Evolutionary conservation across 306 rosid genomes (phyloP).

Genomic region (Begonia fuchsioides): DNA sequence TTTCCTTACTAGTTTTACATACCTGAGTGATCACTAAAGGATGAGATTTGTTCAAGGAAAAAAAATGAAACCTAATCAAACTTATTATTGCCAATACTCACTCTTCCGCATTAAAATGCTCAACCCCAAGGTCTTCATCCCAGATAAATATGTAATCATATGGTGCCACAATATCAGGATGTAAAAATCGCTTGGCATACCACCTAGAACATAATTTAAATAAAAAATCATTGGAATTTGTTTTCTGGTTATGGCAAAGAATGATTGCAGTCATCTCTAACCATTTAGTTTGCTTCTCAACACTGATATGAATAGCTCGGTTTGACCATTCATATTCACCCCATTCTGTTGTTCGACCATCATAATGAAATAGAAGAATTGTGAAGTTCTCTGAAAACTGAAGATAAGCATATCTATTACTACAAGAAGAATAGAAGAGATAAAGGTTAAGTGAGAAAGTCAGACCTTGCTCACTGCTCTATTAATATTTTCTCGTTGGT

Average conservation of each 20-base stretch:
- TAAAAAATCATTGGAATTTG: conserved; percentile 1
- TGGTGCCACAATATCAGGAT: conserved; percentile 95
- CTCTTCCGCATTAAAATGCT: conserved; percentile 90
- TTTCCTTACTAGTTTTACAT: conserved; percentile 64
- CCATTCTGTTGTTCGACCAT: conserved; percentile 93
- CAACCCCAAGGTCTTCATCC: conserved; percentile 98
- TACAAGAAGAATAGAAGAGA: conserved; percentile 4
- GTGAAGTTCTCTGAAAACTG: conserved; percentile 93
- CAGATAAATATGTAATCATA: conserved; percentile 93
- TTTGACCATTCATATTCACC: conserved; percentile 92
- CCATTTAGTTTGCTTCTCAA: conserved; percentile 88
- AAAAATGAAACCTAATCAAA: not conserved
- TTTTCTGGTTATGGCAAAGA: not conserved
- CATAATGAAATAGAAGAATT: conserved; percentile 88
- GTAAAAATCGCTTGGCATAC: conserved; percentile 96
- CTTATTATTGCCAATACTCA: conserved; percentile 27
- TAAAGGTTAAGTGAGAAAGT: conserved; percentile 14
- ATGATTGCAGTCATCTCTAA: conserved; percentile 11
- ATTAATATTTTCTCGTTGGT: conserved; percentile 61
- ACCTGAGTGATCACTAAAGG: conserved; percentile 25
- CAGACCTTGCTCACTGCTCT: conserved; percentile 83
- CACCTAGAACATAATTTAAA: conserved; percentile 38
- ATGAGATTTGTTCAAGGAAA: not conserved
- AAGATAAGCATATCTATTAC: conserved; percentile 1
- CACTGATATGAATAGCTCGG: conserved; percentile 87